Percentiles rank a stretch among this genome's conserved stretches.
Conservation (phyloP, 108 stramenopile species). For the Schizochytrium sp. region DNA sequence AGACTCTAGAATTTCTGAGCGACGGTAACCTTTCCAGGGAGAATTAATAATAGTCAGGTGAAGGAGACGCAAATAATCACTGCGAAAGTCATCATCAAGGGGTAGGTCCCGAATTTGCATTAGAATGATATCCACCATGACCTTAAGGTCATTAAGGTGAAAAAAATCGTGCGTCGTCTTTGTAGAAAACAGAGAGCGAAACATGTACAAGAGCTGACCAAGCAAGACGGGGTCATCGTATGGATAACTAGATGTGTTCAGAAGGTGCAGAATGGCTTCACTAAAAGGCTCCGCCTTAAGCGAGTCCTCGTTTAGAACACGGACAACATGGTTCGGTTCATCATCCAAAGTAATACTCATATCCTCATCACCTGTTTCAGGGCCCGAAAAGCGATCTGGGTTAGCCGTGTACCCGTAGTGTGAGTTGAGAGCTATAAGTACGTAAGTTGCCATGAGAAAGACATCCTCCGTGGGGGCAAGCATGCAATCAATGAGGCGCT, state of each 20-base stretch:
- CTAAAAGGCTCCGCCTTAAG: slow-evolving; percentile 31
- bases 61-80: slow-evolving; percentile 8
- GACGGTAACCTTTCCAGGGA: slow-evolving; percentile 4
- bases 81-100: slow-evolving; percentile 46
- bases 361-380: slow-evolving; percentile 15
- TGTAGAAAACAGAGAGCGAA: slow-evolving; percentile 36
- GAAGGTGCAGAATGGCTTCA: slow-evolving; percentile 15
- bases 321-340: slow-evolving; percentile 30
- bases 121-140: slow-evolving; percentile 34
- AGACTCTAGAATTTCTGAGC: slow-evolving; percentile 51
- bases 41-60: slow-evolving; percentile 42
- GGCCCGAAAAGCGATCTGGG: background rate
- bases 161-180: slow-evolving; percentile 18
- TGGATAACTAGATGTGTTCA: slow-evolving; percentile 7
- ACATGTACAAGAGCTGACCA: slow-evolving; percentile 53
- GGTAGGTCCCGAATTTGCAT: slow-evolving; percentile 50
- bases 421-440: slow-evolving; percentile 7
- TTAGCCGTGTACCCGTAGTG: slow-evolving; percentile 4
- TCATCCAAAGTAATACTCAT: background rate
- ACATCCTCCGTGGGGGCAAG: slow-evolving; percentile 8
- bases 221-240: slow-evolving; percentile 23
- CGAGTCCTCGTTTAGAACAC: background rate
- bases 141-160: slow-evolving; percentile 33
- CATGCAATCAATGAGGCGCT: background rate
- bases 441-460: slow-evolving; percentile 47